These are phyloP conservation scores for Hypoxylon sp. DNA, from an alignment of 2,329 filamentous ascomycete genomes.

Conservation along the genomic window DNA sequence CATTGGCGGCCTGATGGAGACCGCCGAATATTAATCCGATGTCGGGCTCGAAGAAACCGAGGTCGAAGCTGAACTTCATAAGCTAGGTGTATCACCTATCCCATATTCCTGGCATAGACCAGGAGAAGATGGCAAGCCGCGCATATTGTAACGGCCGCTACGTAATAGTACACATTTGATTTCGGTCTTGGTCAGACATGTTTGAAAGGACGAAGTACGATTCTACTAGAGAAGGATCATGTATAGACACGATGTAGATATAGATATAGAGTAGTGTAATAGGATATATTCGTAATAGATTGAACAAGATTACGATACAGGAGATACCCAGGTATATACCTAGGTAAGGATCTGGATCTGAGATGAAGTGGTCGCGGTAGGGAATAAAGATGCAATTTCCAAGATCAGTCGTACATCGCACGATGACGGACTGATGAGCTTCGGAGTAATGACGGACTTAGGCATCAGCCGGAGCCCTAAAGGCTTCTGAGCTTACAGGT, in stretches of 20 bases:
- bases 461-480: too few relatives aligned
- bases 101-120: background rate
- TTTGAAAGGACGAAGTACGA: background rate
- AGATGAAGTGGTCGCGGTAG: background rate
- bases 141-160: slow-evolving; percentile 4
- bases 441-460: too few relatives aligned
- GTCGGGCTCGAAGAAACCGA: background rate
- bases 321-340: background rate
- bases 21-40: slow-evolving; percentile 17
- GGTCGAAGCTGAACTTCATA: background rate
- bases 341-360: too few relatives aligned
- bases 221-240: background rate
- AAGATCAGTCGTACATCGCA: too few relatives aligned
- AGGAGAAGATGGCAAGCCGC: slow-evolving; percentile 10
- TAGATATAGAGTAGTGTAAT: background rate
- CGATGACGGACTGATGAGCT: too few relatives aligned
- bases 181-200: slow-evolving; percentile 1
- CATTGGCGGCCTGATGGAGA: slow-evolving; percentile 13
- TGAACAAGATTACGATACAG: background rate
- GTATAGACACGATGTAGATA: background rate
- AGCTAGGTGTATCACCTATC: slow-evolving; percentile 3
- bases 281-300: background rate
- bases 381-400: too few relatives aligned
- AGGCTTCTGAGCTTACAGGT: too few relatives aligned
- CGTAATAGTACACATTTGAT: slow-evolving; percentile 7